Conservation (phyloP, 192 early-diverging fungal genomes). For the Chytriomyces sp. region DNA sequence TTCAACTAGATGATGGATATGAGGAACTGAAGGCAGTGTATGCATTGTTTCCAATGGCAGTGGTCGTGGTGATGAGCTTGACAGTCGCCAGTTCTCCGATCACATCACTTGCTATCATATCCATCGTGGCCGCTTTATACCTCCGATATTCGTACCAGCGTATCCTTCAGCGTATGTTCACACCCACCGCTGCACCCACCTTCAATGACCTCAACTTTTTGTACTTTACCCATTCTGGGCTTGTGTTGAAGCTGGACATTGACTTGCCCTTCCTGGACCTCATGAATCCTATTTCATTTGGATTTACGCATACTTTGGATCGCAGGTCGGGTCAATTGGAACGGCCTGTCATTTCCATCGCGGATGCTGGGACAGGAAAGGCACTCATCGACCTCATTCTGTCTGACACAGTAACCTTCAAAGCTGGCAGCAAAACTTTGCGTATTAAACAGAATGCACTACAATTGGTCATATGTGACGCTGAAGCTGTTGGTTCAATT, state of each 20-base stretch:
- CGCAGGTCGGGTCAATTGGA: neutral
- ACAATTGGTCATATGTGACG: neutral
- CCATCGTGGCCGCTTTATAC: neutral
- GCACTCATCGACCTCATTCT: neutral
- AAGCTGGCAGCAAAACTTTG: neutral
- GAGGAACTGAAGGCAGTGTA: too few relatives aligned
- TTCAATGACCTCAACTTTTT: neutral
- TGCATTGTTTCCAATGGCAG: too few relatives aligned
- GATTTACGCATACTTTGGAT: neutral
- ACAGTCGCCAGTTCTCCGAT: too few relatives aligned
- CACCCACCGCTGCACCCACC: neutral
- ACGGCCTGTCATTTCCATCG: neutral
- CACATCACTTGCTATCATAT: too few relatives aligned
- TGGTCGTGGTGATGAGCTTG: too few relatives aligned
- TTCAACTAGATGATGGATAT: too few relatives aligned
- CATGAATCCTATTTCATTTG: neutral
- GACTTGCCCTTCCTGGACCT: neutral
- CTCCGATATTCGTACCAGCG: neutral
- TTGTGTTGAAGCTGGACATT: neutral
- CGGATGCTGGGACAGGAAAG: neutral
- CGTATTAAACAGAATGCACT: neutral
- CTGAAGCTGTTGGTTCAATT: neutral
- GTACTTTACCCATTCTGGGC: neutral
- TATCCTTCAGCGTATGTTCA: neutral
- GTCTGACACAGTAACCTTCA: neutral